These are phyloP conservation scores for Kalmanozyma brasiliensis DNA, from an alignment of 1,284 basidiomycete species.

Conservation along the genomic window DNA sequence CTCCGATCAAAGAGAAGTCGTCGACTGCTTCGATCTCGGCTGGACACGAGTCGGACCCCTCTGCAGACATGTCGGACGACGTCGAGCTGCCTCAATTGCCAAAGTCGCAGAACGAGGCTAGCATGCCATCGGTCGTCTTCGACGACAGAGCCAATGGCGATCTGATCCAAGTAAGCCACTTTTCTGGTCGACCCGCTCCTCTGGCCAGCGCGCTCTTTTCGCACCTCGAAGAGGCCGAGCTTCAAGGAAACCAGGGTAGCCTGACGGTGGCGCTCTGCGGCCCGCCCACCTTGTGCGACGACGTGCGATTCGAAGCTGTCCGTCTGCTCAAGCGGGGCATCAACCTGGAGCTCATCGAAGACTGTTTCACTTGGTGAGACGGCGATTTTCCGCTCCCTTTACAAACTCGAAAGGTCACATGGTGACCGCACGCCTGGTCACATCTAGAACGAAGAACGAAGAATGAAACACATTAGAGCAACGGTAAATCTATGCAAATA, in stretches of 20 bases:
- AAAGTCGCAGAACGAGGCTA: neutral
- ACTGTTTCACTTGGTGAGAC: slow-evolving; percentile 37
- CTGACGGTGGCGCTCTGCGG: slow-evolving; percentile 27
- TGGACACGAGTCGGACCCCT: slow-evolving; percentile 4
- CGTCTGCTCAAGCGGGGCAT: slow-evolving; percentile 22
- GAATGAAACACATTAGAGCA: no score
- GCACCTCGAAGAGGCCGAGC: slow-evolving; percentile 9
- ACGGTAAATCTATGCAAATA: neutral
- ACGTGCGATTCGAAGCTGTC: slow-evolving; percentile 28
- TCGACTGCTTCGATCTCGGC: neutral
- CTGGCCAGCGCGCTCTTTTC: slow-evolving; percentile 15
- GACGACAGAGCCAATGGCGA: slow-evolving; percentile 5
- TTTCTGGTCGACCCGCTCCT: slow-evolving; percentile 9
- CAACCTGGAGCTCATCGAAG: slow-evolving; percentile 27
- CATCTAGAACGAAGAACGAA: no score
- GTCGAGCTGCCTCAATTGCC: slow-evolving; percentile 2
- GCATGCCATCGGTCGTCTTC: neutral
- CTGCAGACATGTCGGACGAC: slow-evolving; percentile 1
- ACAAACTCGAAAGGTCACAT: no score
- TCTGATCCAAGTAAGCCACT: slow-evolving; percentile 1
- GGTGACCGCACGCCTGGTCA: no score
- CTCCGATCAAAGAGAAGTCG: neutral
- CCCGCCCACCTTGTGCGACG: slow-evolving; percentile 32
- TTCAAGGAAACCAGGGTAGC: slow-evolving; percentile 7
- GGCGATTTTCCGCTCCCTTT: no score